phyloP scores from a whole-genome alignment of 768 basidiomycete genomes.

The Tremella yokohamensis region DNA sequence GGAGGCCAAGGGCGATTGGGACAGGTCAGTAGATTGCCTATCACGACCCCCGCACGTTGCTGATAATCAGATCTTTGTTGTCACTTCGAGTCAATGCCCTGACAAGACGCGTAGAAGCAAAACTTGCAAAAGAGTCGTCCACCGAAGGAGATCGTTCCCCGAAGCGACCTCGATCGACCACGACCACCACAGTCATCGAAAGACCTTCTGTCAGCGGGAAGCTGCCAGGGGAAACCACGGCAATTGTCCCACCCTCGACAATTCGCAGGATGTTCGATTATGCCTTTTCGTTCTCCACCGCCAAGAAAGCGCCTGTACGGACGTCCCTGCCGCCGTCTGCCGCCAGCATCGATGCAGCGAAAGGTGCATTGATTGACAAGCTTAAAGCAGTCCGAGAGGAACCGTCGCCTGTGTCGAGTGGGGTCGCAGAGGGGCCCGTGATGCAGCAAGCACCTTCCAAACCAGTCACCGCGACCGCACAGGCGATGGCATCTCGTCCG shows the following conservation, averaged over 20 bases:
- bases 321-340: neutral
- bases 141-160: constrained; percentile 8
- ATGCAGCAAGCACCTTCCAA: neutral
- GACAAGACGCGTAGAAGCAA: constrained; percentile 20
- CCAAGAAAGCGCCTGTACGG: neutral
- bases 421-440: neutral
- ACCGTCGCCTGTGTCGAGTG: neutral
- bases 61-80: neutral
- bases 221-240: neutral
- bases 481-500: neutral
- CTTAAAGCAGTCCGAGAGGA: neutral
- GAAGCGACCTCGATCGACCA: neutral
- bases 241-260: constrained; percentile 30
- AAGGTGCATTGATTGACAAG: neutral
- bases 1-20: constrained; percentile 22
- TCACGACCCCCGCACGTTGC: neutral
- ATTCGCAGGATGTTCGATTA: constrained; percentile 31
- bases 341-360: neutral
- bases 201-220: constrained; percentile 1
- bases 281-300: neutral
- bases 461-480: neutral
- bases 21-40: constrained; percentile 22
- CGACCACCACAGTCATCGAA: neutral
- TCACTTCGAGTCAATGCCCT: constrained; percentile 34
- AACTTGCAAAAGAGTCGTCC: neutral